Evolutionary conservation across 2,329 filamentous ascomycete genomes (phyloP).

Genomic region (Ceratocystis lukuohia): DNA sequence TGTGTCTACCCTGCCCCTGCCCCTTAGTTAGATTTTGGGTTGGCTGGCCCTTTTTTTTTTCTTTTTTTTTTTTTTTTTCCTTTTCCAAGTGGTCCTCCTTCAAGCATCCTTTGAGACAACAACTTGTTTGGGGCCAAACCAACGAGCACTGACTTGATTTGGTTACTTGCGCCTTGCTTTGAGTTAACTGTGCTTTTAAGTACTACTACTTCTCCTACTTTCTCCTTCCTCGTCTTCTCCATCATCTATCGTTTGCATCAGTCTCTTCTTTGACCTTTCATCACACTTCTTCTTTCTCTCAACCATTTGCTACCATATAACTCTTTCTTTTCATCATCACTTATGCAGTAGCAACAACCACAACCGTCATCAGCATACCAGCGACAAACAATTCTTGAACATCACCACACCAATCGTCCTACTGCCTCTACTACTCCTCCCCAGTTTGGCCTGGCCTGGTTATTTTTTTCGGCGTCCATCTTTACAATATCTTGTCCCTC

Average conservation of each 20-base stretch:
- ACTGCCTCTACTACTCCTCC: background rate
- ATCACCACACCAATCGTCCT: background rate
- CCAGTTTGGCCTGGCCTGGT: background rate
- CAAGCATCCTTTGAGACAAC: constrained; percentile 1
- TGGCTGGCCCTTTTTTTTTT: too few relatives aligned
- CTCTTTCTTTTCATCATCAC: constrained; percentile 5
- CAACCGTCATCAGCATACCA: background rate
- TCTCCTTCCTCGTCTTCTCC: background rate
- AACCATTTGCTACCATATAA: background rate
- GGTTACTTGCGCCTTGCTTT: background rate
- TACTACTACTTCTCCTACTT: background rate
- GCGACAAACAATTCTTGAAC: background rate
- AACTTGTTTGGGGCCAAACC: background rate
- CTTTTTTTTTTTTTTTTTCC: background rate
- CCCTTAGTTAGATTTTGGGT: too few relatives aligned
- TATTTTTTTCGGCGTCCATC: background rate
- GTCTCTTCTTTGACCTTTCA: background rate
- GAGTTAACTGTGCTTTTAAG: background rate
- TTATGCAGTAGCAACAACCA: background rate
- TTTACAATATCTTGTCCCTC: background rate
- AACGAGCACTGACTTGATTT: background rate
- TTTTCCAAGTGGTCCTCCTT: background rate
- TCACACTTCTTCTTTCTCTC: background rate
- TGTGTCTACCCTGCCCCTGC: too few relatives aligned
- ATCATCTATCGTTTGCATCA: background rate